Percentiles rank a stretch among this genome's conserved stretches.
phyloP scores from a whole-genome alignment of 495 filamentous ascomycete genomes.

The Tuber microsphaerosporum region DNA sequence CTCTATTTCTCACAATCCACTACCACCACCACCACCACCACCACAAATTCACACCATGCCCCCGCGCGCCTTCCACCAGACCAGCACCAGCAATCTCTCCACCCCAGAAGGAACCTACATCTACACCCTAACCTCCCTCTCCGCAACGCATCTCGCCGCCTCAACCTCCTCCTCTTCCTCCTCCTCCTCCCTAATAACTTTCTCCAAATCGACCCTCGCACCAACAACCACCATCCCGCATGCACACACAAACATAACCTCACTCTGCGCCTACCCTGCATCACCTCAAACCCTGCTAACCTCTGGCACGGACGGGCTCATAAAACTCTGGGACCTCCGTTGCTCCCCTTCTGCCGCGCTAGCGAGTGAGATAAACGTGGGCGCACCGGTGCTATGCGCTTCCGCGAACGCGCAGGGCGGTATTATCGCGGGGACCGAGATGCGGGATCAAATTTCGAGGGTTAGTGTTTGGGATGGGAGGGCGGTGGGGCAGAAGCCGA shows the following conservation, averaged over 20 bases:
- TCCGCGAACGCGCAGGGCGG: constrained; percentile 42
- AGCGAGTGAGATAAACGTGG: constrained; percentile 37
- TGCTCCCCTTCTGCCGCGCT: neutral
- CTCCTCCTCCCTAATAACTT: constrained; percentile 49
- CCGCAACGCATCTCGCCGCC: constrained; percentile 49
- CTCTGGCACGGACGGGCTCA: constrained; percentile 56
- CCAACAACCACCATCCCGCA: constrained; percentile 46
- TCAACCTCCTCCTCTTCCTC: constrained; percentile 47
- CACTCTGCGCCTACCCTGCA: constrained; percentile 46
- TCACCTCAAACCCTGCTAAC: constrained; percentile 50
- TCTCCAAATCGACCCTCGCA: constrained; percentile 49
- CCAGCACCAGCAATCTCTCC: constrained; percentile 41
- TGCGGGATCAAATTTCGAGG: constrained; percentile 62
- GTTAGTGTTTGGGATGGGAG: constrained; percentile 59
- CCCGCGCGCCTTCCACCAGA: neutral
- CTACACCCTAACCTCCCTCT: constrained; percentile 47
- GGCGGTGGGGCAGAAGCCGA: constrained; percentile 42
- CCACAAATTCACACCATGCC: neutral
- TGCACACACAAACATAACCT: constrained; percentile 53
- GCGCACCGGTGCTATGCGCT: constrained; percentile 10
- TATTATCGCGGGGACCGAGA: constrained; percentile 71
- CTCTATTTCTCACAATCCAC: neutral
- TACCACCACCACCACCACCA: neutral
- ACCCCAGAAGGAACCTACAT: constrained; percentile 48
- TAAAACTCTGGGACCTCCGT: constrained; percentile 53